Conservation (phyloP, 164 flowering plant genomes). For the Platanus orientalis region DNA sequence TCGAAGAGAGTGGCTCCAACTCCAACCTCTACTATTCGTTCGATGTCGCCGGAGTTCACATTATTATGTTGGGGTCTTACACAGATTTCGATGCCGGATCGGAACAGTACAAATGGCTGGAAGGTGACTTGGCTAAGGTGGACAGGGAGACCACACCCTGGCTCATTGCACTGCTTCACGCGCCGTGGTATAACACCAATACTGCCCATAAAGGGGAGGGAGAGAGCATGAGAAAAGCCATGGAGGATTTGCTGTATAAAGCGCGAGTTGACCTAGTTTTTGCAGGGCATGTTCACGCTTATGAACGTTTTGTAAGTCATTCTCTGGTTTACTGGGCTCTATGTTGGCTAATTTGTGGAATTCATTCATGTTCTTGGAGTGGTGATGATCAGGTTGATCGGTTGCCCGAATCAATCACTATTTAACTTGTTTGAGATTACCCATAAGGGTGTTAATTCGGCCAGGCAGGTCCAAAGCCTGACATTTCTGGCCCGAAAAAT, state of each 20-base stretch:
- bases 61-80: no score
- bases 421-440: no score
- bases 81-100: constrained; percentile 50
- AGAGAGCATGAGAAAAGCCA: constrained; percentile 64
- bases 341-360: no score
- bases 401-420: no score
- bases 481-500: no score
- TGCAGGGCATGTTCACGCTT: constrained; percentile 16
- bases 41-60: constrained; percentile 59
- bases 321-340: no score
- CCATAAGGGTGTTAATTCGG: no score
- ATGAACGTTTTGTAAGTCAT: neutral
- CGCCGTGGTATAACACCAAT: constrained; percentile 58
- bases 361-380: no score
- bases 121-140: constrained; percentile 48
- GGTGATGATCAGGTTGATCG: no score
- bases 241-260: constrained; percentile 45
- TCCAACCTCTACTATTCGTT: constrained; percentile 65
- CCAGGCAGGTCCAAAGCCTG: no score
- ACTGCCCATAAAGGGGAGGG: constrained; percentile 89
- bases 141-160: constrained; percentile 68
- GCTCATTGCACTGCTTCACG: constrained; percentile 34
- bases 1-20: no score
- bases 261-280: constrained; percentile 48
- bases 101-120: constrained; percentile 71